Evolutionary conservation across 208 protist genomes (phyloP).

Genomic region (Wallacemonas rigidus): DNA sequence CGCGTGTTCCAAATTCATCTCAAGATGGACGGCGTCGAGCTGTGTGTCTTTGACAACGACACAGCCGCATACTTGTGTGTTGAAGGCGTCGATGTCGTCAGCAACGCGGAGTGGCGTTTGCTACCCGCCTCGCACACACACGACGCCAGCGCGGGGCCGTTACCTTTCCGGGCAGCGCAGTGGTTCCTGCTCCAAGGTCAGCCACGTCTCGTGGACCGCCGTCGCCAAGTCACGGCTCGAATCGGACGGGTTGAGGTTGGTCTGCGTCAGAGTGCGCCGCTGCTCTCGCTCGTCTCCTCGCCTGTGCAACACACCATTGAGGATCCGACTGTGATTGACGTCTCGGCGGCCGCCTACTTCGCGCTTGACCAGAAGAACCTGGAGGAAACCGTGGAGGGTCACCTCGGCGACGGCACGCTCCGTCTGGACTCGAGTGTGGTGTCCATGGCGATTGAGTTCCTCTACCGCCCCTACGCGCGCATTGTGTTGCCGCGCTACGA

Average conservation of each 20-base stretch:
- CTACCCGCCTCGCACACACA: conserved; percentile 33
- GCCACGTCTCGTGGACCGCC: conserved; percentile 6
- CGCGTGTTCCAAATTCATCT: conserved; percentile 14
- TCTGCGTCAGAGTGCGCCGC: background rate
- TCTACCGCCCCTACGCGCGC: conserved; percentile 71
- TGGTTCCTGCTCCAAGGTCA: conserved; percentile 3
- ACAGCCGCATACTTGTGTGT: conserved; percentile 20
- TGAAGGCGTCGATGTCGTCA: conserved; percentile 14
- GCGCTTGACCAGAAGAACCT: conserved; percentile 14
- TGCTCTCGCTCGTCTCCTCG: conserved; percentile 8
- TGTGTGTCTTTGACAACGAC: conserved; percentile 20
- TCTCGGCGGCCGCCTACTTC: conserved; percentile 19
- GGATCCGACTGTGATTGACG: background rate
- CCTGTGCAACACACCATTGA: conserved; percentile 18
- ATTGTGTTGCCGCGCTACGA: conserved; percentile 57
- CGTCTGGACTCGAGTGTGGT: conserved; percentile 50
- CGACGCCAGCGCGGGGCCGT: conserved; percentile 27
- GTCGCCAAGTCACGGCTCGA: conserved; percentile 4
- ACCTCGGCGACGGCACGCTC: conserved; percentile 37
- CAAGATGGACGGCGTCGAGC: conserved; percentile 6
- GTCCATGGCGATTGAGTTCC: conserved; percentile 36
- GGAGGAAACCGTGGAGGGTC: conserved; percentile 35
- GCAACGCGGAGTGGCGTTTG: conserved; percentile 38
- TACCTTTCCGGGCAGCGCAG: conserved; percentile 12
- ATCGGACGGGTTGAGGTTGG: conserved; percentile 6